Conservation (phyloP, 2,329 filamentous ascomycete genomes). For the Exophiala sp. region DNA sequence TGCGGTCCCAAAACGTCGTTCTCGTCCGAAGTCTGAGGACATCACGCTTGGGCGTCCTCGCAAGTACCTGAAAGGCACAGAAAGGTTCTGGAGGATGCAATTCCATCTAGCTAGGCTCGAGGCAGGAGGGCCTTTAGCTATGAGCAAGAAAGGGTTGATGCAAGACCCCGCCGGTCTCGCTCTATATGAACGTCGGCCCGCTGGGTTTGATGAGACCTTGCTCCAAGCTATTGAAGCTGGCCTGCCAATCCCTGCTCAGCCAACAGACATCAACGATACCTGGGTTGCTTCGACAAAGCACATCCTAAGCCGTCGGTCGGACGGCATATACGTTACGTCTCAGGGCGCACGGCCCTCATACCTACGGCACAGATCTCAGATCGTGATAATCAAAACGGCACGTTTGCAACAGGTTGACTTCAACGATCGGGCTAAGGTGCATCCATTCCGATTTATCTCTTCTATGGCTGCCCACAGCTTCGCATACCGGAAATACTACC, state of each 20-base stretch:
- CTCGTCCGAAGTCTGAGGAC: neutral
- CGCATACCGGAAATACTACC: constrained; percentile 11
- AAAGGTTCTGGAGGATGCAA: constrained; percentile 28
- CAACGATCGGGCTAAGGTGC: constrained; percentile 9
- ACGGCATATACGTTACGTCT: constrained; percentile 40
- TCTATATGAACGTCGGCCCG: constrained; percentile 24
- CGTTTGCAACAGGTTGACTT: constrained; percentile 29
- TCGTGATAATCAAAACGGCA: constrained; percentile 22
- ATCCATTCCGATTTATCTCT: constrained; percentile 19
- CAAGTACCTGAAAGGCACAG: constrained; percentile 28
- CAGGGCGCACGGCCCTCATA: constrained; percentile 15
- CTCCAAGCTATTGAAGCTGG: constrained; percentile 19
- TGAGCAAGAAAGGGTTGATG: constrained; percentile 14
- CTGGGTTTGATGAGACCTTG: constrained; percentile 25
- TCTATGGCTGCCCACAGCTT: constrained; percentile 27
- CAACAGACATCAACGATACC: constrained; percentile 22
- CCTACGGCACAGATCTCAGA: constrained; percentile 11
- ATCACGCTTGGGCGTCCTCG: constrained; percentile 23
- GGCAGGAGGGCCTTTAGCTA: constrained; percentile 1
- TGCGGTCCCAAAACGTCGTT: neutral
- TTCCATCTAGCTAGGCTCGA: constrained; percentile 21
- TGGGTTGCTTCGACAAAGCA: constrained; percentile 25
- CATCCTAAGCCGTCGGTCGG: constrained; percentile 21
- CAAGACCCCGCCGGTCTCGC: constrained; percentile 18
- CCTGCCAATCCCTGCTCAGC: constrained; percentile 21